Percentiles rank a stretch among this genome's conserved stretches.
Conservation (phyloP, 2,329 filamentous ascomycete species). For the Alternaria rosae region DNA sequence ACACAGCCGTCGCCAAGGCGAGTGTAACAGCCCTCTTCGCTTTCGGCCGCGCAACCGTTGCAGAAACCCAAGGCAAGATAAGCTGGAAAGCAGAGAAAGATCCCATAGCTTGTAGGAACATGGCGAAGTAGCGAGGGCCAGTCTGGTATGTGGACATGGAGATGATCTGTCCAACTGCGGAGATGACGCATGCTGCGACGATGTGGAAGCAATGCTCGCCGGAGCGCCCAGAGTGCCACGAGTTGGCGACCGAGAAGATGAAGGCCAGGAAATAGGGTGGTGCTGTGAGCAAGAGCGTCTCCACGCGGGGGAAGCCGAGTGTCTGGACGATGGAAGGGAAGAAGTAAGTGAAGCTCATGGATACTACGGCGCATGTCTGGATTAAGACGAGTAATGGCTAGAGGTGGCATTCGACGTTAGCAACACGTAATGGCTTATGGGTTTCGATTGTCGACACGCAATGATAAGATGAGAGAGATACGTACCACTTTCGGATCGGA, state of each 20-base stretch:
- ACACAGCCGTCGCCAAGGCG: constrained; percentile 43
- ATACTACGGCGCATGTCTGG: constrained; percentile 60
- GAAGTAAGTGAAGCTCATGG: constrained; percentile 65
- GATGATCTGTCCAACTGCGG: constrained; percentile 23
- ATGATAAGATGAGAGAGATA: neutral
- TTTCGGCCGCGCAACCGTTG: constrained; percentile 43
- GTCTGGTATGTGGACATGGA: constrained; percentile 60
- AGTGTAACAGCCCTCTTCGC: constrained; percentile 44
- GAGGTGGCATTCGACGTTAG: neutral
- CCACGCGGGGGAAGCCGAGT: constrained; percentile 62
- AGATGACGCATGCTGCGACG: constrained; percentile 23
- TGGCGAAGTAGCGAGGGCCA: constrained; percentile 66
- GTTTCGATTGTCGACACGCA: neutral
- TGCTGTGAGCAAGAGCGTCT: constrained; percentile 64
- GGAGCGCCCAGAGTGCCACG: constrained; percentile 62
- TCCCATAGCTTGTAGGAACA: constrained; percentile 58
- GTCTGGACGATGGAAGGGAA: constrained; percentile 69
- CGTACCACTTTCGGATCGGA: constrained; percentile 56
- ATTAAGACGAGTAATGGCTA: constrained; percentile 51
- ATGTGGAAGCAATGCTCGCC: constrained; percentile 62
- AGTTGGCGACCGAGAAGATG: constrained; percentile 63
- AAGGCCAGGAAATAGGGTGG: constrained; percentile 67
- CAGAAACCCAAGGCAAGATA: constrained; percentile 45
- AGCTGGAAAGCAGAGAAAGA: constrained; percentile 39
- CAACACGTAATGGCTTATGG: neutral